These are phyloP conservation scores for Zygnema cylindricum DNA, from an alignment of 139 green algal species.

Conservation along the genomic window DNA sequence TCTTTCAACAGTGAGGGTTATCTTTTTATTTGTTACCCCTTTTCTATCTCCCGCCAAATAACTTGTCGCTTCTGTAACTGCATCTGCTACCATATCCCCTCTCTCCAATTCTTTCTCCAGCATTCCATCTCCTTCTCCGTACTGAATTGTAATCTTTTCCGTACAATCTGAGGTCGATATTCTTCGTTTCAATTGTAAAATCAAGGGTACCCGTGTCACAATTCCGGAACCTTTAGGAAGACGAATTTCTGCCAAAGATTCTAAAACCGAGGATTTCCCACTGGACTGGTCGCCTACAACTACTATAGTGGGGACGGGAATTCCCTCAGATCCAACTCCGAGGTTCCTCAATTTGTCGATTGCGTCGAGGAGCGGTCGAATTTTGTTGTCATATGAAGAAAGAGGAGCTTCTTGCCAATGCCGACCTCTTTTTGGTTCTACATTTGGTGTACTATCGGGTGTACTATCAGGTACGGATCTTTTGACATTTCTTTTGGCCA, in stretches of 20 bases:
- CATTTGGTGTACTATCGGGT: background rate
- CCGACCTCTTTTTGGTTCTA: background rate
- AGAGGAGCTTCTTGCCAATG: background rate
- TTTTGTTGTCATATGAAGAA: conserved; percentile 18
- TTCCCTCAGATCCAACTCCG: conserved; percentile 30
- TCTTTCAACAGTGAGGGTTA: conserved; percentile 15
- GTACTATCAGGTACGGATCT: background rate
- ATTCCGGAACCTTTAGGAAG: conserved; percentile 52
- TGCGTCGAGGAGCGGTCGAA: conserved; percentile 42
- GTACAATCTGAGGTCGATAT: conserved; percentile 12
- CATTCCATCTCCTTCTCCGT: conserved; percentile 1
- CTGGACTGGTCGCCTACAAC: conserved; percentile 51
- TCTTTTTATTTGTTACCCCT: conserved; percentile 15
- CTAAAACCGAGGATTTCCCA: conserved; percentile 48
- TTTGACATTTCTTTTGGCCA: background rate
- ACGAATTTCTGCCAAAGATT: conserved; percentile 19
- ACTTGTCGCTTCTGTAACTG: conserved; percentile 12
- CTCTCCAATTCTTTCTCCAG: conserved; percentile 28
- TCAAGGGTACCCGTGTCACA: conserved; percentile 47
- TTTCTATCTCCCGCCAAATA: conserved; percentile 24
- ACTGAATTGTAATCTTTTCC: conserved; percentile 51
- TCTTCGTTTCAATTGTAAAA: conserved; percentile 24
- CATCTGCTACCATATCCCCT: conserved; percentile 25
- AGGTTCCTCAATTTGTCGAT: conserved; percentile 37
- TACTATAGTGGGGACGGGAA: conserved; percentile 49